Base-by-base conservation (phyloP, 345 rosid genomes). In the Luvunga scandens region DNA sequence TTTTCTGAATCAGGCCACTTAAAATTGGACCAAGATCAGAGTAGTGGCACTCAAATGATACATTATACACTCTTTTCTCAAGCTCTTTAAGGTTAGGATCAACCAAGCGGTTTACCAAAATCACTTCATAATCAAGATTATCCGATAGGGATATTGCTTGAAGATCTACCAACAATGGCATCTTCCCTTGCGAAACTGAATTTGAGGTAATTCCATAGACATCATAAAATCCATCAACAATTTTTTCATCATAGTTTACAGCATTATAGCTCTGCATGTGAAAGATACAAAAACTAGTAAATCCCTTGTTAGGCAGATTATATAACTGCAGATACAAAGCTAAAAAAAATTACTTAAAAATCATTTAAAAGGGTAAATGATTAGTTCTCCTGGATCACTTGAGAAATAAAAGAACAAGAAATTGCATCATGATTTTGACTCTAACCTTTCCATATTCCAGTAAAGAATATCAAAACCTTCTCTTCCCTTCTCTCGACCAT, bases 191-290 rank as follows among this genome's bases (percentile, higher is more conserved):
- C 5, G 86, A 64, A 59, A 77, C 75, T 13, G 94, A 83, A 87
- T 80, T 90, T 66, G 97, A 86, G 71, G 93, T 79, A 83, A 88
- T 78, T 75, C 92, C 90, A 75, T 88, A 89, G 60, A 91, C 93
- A 65, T 93, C 98, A 84, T 95, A 93, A 75, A 95, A 95, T 39
- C 98, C 98, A 92, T 95, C 95, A 73, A 81, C 81, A 75, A 93
- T 90, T 79, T 89, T 95, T 77, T 95, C 98, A 69, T 89, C 87
- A 76, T 93, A 93, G 77, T 90, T 95, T 81, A 95, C 89, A 36
- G 91, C 93, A 88, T 88, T 93, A 84, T 92, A 92, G 79, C 92
- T 93, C 98, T 93, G 91, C 88, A 85, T 19, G 65, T 42, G 42
- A 66, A 39, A 75, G 16, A 50, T n/a, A 12, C 22, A 22, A 34